Base-by-base conservation (phyloP, 345 rosid species). In the Noccaea bulbosa region DNA sequence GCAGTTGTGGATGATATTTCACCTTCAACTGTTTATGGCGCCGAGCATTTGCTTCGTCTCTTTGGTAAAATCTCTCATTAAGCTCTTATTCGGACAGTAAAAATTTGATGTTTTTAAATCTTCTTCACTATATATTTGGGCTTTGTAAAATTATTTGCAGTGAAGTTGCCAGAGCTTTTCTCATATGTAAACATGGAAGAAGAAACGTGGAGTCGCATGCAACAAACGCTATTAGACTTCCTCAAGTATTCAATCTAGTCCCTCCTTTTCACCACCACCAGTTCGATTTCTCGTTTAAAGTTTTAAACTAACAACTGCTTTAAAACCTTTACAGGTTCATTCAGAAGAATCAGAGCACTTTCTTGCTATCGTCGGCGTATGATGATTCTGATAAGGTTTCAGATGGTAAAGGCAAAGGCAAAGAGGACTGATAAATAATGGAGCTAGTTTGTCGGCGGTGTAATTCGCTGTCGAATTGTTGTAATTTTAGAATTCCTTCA, bases 81-180 rank as follows among this genome's bases (percentile, higher is more conserved):
- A 30, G n/a, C 14, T 38, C 8, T 20, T n/a, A 17, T 34, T 41
- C 16, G 2, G 38, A 57, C 50, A 50, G 53, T 34, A 54, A 24
- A 24, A 35, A 22, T 2, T 10, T 17, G 20, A 49, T 46, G 33
- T 67, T 49, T 32, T n/a, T 14, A 49, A 17, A 20, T 20, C 22
- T 14, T 9, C 40, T 70, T 33, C 34, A 58, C 48, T n/a, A 10
- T 59, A 5, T 47, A 0, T 45, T 11, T 1, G 22, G 22, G 22
- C 22, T 20, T n/a, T 33, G 37, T 70, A 33, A 33, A 32, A 55
- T 22, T 53, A 40, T 47, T 33, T 70, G 79, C 97, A 92, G 99
- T 94, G 68, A 94, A 94, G 78, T 82, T 94, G 51, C 99, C 99
- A 2, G 97, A 92, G 84, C 85, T 94, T 54, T 70, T 94, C 75